phyloP scores from a whole-genome alignment of 2,329 filamentous ascomycete genomes.

The Fusarium protoensiforme region DNA sequence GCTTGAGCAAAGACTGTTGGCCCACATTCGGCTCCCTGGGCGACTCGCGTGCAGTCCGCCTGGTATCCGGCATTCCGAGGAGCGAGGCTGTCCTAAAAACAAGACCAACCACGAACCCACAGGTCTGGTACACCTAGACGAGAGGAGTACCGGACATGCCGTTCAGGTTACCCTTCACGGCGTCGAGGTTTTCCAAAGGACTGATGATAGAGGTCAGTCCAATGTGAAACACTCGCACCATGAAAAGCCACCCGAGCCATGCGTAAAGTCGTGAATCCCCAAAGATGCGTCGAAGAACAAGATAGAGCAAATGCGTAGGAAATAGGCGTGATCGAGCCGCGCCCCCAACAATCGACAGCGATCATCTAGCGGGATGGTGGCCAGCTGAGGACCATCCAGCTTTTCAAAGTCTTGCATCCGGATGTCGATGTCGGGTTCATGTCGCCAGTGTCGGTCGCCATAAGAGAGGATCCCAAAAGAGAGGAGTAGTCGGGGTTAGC shows the following conservation, averaged over 20 bases:
- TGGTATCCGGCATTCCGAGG: slow-evolving; percentile 22
- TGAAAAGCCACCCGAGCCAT: slow-evolving; percentile 53
- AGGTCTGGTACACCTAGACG: slow-evolving; percentile 40
- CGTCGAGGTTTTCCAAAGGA: slow-evolving; percentile 15
- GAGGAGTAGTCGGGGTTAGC: slow-evolving; percentile 26
- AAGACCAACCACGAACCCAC: slow-evolving; percentile 33
- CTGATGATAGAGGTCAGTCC: slow-evolving; percentile 10
- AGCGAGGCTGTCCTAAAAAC: slow-evolving; percentile 12
- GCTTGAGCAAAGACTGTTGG: slow-evolving; percentile 2
- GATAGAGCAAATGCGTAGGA: slow-evolving; percentile 53
- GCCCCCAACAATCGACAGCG: slow-evolving; percentile 41
- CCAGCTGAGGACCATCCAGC: slow-evolving; percentile 31
- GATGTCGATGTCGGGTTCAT: slow-evolving; percentile 43
- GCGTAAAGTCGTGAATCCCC: slow-evolving; percentile 48
- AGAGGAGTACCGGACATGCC: slow-evolving; percentile 53
- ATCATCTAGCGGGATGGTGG: slow-evolving; percentile 38
- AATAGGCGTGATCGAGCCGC: slow-evolving; percentile 42
- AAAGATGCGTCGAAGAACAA: slow-evolving; percentile 55
- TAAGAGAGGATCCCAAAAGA: slow-evolving; percentile 24
- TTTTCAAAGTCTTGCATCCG: slow-evolving; percentile 36
- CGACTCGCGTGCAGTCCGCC: slow-evolving; percentile 24
- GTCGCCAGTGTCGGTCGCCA: slow-evolving; percentile 42
- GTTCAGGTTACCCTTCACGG: slow-evolving; percentile 48
- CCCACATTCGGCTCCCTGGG: slow-evolving; percentile 25
- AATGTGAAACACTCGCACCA: slow-evolving; percentile 24